These are phyloP conservation scores for Trypanosoma cruzi DNA, from an alignment of 208 protist genomes.

Conservation along the genomic window DNA sequence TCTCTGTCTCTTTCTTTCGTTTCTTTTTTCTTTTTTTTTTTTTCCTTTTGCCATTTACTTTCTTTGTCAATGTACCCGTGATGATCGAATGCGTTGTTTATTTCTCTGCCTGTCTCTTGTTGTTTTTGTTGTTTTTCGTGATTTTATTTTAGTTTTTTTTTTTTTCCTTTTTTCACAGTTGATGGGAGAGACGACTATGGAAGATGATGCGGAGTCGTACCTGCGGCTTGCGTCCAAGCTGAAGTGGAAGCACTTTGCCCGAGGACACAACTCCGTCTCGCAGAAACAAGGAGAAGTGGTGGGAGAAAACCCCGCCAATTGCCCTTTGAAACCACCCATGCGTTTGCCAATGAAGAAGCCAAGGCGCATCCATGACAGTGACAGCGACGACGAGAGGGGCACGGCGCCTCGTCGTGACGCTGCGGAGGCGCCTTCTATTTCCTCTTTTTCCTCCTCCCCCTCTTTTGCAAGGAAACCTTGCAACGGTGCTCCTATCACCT, in stretches of 20 bases:
- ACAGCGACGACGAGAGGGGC: constrained; percentile 5
- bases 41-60: too few relatives aligned
- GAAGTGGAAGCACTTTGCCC: constrained; percentile 30
- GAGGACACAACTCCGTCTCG: constrained; percentile 8
- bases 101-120: too few relatives aligned
- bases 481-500: constrained; percentile 20
- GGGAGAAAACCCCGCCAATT: background rate
- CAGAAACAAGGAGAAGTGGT: background rate
- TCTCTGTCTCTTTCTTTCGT: background rate
- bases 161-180: background rate
- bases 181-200: constrained; percentile 7
- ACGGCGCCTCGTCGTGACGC: background rate
- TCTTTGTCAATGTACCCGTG: too few relatives aligned
- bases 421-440: background rate
- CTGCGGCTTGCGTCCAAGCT: constrained; percentile 31
- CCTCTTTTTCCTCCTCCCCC: background rate
- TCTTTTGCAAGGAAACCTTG: background rate
- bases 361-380: constrained; percentile 23
- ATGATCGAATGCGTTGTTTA: too few relatives aligned
- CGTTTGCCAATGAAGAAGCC: constrained; percentile 33
- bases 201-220: constrained; percentile 41
- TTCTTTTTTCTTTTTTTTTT: constrained; percentile 22
- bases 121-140: too few relatives aligned
- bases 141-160: too few relatives aligned
- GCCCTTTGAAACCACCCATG: background rate